Conservation (phyloP, 2,329 filamentous ascomycete species). For the Penicillium sp. region DNA sequence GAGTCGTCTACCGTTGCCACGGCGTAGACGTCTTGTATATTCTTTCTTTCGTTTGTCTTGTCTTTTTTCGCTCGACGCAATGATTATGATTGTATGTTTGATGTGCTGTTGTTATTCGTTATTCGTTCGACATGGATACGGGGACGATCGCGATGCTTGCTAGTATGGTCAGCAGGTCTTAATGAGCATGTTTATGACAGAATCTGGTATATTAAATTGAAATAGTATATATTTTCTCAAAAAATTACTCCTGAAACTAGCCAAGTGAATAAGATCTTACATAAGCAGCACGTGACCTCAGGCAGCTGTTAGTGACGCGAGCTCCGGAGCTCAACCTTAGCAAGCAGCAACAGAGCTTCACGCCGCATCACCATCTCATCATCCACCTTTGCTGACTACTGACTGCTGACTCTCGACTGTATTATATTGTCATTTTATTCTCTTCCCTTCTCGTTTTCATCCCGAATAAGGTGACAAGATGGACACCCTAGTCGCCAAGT, state of each 20-base stretch:
- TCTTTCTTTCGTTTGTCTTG: background rate
- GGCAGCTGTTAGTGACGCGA: slow-evolving; percentile 33
- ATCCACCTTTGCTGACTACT: slow-evolving; percentile 2
- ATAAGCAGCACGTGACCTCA: slow-evolving; percentile 21
- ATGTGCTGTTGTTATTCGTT: background rate
- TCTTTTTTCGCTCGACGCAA: background rate
- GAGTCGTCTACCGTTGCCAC: slow-evolving; percentile 6
- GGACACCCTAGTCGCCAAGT: slow-evolving; percentile 90
- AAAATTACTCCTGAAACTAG: too few relatives aligned
- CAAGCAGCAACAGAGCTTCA: slow-evolving; percentile 7
- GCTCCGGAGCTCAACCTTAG: slow-evolving; percentile 18
- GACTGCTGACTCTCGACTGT: too few relatives aligned
- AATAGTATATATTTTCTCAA: too few relatives aligned
- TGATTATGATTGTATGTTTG: background rate
- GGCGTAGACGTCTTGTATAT: background rate
- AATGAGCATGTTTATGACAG: background rate
- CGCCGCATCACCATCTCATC: slow-evolving; percentile 22
- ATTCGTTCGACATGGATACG: background rate
- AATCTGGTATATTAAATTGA: background rate
- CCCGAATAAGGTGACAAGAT: slow-evolving; percentile 46
- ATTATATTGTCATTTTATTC: slow-evolving; percentile 15
- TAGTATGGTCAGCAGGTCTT: background rate
- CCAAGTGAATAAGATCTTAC: background rate
- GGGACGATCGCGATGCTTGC: background rate
- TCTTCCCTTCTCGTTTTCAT: background rate